These are phyloP conservation scores for Hypomyces rosellus DNA, from an alignment of 2,329 filamentous ascomycete species.

Conservation along the genomic window DNA sequence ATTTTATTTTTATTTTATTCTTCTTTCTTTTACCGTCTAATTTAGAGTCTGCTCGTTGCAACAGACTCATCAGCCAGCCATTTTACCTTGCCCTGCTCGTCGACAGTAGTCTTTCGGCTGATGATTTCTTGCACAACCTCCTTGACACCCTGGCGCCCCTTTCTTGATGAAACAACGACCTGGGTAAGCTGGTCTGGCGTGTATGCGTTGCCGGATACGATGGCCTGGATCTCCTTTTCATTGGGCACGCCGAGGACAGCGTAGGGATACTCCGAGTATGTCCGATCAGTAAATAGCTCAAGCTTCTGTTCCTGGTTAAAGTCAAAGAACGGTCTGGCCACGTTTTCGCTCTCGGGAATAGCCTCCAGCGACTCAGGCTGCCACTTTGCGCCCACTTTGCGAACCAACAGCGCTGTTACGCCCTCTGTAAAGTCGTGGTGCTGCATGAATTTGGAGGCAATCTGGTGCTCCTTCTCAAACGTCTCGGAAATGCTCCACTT, in stretches of 20 bases:
- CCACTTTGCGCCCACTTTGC: conserved; percentile 68
- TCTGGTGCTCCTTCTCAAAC: conserved; percentile 78
- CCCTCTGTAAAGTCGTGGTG: conserved; percentile 89
- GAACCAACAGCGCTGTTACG: conserved; percentile 72
- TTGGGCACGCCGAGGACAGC: conserved; percentile 63
- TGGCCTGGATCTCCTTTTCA: conserved; percentile 52
- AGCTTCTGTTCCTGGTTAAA: conserved; percentile 43
- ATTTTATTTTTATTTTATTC: background rate
- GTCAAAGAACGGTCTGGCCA: conserved; percentile 64
- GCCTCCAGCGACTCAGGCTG: conserved; percentile 65
- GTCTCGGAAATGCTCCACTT: conserved; percentile 77
- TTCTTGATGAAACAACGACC: conserved; percentile 53
- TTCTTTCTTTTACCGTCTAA: background rate
- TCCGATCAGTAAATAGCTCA: conserved; percentile 52
- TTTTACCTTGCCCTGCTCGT: conserved; percentile 35
- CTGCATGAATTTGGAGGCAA: conserved; percentile 82
- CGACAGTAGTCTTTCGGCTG: conserved; percentile 50
- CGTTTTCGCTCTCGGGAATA: conserved; percentile 46
- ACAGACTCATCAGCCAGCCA: conserved; percentile 29
- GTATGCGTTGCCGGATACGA: conserved; percentile 35
- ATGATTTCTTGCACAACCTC: conserved; percentile 65
- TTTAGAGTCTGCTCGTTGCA: conserved; percentile 29
- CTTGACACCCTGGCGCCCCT: conserved; percentile 62
- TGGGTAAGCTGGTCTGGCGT: conserved; percentile 54
- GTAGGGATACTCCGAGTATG: conserved; percentile 72